phyloP scores from a whole-genome alignment of 2,329 filamentous ascomycete genomes.

The Sporothrix inflata region DNA sequence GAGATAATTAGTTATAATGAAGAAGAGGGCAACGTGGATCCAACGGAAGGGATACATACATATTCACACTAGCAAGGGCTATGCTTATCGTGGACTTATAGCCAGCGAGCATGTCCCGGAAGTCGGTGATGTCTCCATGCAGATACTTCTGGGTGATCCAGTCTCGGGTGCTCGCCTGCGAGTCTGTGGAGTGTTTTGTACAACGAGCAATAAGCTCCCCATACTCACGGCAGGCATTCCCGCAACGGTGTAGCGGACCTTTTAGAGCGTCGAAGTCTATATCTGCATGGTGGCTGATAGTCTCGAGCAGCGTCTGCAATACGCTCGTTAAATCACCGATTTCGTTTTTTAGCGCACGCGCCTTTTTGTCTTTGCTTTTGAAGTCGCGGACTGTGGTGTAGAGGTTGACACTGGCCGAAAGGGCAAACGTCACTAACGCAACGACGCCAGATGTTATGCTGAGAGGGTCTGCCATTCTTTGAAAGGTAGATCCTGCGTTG shows the following conservation, averaged over 20 bases:
- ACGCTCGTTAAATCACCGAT: too few relatives aligned
- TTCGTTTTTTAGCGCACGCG: too few relatives aligned
- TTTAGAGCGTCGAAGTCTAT: too few relatives aligned
- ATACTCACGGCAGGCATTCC: too few relatives aligned
- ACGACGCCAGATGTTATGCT: not conserved
- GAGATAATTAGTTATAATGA: too few relatives aligned
- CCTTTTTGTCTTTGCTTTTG: not conserved
- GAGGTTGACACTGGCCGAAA: conserved; percentile 9
- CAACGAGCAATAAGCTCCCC: too few relatives aligned
- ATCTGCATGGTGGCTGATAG: too few relatives aligned
- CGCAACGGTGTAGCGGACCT: too few relatives aligned
- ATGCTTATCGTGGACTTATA: conserved; percentile 19
- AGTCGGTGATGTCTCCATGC: conserved; percentile 34
- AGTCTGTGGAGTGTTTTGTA: too few relatives aligned
- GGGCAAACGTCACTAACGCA: conserved; percentile 16
- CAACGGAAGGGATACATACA: conserved; percentile 13
- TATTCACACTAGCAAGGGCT: conserved; percentile 14
- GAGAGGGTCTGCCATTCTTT: conserved; percentile 15
- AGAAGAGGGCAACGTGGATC: not conserved
- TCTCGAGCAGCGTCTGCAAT: too few relatives aligned
- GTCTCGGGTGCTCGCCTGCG: not conserved
- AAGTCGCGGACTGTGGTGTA: conserved; percentile 15
- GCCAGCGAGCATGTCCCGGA: conserved; percentile 16
- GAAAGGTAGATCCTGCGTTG: not conserved
- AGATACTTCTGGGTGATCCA: conserved; percentile 14